Percentiles rank a stretch among this genome's conserved stretches.
phyloP scores from a whole-genome alignment of 2,329 filamentous ascomycete genomes.

The Ophiostoma populinum region DNA sequence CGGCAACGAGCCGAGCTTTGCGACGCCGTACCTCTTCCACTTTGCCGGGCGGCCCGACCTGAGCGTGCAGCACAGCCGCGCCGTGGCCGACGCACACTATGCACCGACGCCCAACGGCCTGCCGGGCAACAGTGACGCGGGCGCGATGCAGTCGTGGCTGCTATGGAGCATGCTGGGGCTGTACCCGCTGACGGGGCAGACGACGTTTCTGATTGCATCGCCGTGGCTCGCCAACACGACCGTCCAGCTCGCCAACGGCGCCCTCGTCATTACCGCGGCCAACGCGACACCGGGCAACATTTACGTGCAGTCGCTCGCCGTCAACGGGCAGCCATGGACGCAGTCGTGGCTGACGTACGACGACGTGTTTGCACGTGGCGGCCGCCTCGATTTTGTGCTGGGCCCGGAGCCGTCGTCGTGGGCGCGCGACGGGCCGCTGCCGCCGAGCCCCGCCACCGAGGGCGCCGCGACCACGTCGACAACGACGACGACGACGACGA shows the following conservation, averaged over 20 bases:
- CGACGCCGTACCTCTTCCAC: slow-evolving; percentile 51
- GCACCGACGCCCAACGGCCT: slow-evolving; percentile 35
- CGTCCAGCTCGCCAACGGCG: slow-evolving; percentile 37
- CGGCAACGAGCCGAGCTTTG: slow-evolving; percentile 51
- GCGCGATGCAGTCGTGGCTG: slow-evolving; percentile 55
- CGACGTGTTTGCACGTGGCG: too few species aligned
- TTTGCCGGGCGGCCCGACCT: slow-evolving; percentile 46
- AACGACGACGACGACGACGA: too few species aligned
- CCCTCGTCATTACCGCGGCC: too few species aligned
- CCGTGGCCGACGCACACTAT: slow-evolving; percentile 43
- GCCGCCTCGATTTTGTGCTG: too few species aligned
- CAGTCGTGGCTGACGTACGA: too few species aligned
- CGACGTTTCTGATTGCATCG: slow-evolving; percentile 46
- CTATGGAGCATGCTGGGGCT: slow-evolving; percentile 53
- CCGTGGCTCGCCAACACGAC: slow-evolving; percentile 45
- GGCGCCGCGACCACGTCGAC: too few species aligned
- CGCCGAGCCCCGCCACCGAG: too few species aligned
- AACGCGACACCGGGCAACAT: too few species aligned
- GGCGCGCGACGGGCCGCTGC: too few species aligned
- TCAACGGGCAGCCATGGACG: too few species aligned
- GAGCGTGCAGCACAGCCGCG: slow-evolving; percentile 38
- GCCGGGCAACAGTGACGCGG: slow-evolving; percentile 54
- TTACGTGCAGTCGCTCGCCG: too few species aligned
- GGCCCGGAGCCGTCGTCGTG: too few species aligned
- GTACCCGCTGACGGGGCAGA: slow-evolving; percentile 51